Percentiles rank a stretch among this genome's conserved stretches.
Evolutionary conservation across 2,329 filamentous ascomycete species (phyloP).

Genomic region (Calycina herbarum): DNA sequence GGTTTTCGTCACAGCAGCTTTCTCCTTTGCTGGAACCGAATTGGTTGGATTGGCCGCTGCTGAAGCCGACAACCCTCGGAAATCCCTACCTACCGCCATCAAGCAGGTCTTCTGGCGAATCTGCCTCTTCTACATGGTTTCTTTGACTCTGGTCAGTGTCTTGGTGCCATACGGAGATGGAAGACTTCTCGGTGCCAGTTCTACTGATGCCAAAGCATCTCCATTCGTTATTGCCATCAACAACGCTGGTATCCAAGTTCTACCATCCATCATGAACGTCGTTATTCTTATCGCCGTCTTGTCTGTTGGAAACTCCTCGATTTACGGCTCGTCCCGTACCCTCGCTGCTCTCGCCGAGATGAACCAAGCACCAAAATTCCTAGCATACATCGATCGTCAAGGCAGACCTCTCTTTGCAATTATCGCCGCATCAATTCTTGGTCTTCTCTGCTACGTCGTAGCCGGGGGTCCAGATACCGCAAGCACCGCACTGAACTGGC

Average conservation of each 20-base stretch:
- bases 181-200: constrained; percentile 39
- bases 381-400: constrained; percentile 57
- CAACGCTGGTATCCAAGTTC: constrained; percentile 51
- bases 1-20: constrained; percentile 54
- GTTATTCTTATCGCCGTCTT: constrained; percentile 60
- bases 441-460: constrained; percentile 51
- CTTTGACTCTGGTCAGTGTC: constrained; percentile 53
- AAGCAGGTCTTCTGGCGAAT: constrained; percentile 59
- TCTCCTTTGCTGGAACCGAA: constrained; percentile 54
- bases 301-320: constrained; percentile 58
- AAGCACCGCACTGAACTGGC: constrained; percentile 60
- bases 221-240: constrained; percentile 60
- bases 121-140: constrained; percentile 52
- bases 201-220: constrained; percentile 43
- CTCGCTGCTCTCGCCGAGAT: constrained; percentile 60
- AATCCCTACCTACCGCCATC: constrained; percentile 50
- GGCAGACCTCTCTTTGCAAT: constrained; percentile 57
- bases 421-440: constrained; percentile 32
- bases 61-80: constrained; percentile 50
- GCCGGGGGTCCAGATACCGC: constrained; percentile 49
- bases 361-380: constrained; percentile 56
- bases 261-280: constrained; percentile 59
- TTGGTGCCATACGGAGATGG: constrained; percentile 47
- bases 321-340: constrained; percentile 60
- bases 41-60: constrained; percentile 53